Evolutionary conservation across 1,139 yeast species (phyloP).

Genomic region (Blastobotrys proliferans): DNA sequence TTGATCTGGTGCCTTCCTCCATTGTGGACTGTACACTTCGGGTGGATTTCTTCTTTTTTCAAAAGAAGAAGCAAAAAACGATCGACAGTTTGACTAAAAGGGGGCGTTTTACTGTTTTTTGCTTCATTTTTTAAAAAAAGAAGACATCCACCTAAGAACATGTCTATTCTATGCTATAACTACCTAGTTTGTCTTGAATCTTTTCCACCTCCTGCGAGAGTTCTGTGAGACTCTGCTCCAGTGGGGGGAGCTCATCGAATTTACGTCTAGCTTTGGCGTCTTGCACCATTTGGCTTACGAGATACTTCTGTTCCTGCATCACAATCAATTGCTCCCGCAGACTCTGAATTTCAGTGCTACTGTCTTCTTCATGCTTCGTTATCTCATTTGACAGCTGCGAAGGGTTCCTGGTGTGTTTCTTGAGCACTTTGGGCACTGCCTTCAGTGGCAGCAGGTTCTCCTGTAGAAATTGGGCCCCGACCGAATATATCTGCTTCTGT

Average conservation of each 20-base stretch:
- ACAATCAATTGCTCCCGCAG: conserved; percentile 79
- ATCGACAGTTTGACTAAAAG: too few species aligned
- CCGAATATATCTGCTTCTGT: conserved; percentile 44
- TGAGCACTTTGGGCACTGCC: conserved; percentile 42
- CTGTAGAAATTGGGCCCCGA: conserved; percentile 49
- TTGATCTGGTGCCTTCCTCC: too few species aligned
- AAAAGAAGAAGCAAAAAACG: too few species aligned
- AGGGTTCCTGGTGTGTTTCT: conserved; percentile 26
- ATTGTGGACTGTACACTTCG: too few species aligned
- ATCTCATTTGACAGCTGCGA: conserved; percentile 7
- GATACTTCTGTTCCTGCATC: conserved; percentile 72
- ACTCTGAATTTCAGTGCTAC: conserved; percentile 27
- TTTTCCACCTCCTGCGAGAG: conserved; percentile 48
- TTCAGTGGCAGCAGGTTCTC: conserved; percentile 53
- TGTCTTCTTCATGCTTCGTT: conserved; percentile 2
- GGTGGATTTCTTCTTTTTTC: too few species aligned
- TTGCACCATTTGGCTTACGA: conserved; percentile 60
- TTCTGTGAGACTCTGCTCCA: conserved; percentile 58
- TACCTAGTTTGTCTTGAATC: conserved; percentile 54
- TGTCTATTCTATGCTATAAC: conserved; percentile 12
- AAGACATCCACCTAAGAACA: too few species aligned
- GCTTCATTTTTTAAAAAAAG: too few species aligned
- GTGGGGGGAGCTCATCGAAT: conserved; percentile 69
- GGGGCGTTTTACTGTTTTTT: too few species aligned
- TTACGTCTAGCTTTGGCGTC: conserved; percentile 62